Percentiles rank a stretch among this genome's conserved stretches.
These are phyloP conservation scores for Tetrapisispora taiwanensis DNA, from an alignment of 805 yeast genomes.

Conservation along the genomic window DNA sequence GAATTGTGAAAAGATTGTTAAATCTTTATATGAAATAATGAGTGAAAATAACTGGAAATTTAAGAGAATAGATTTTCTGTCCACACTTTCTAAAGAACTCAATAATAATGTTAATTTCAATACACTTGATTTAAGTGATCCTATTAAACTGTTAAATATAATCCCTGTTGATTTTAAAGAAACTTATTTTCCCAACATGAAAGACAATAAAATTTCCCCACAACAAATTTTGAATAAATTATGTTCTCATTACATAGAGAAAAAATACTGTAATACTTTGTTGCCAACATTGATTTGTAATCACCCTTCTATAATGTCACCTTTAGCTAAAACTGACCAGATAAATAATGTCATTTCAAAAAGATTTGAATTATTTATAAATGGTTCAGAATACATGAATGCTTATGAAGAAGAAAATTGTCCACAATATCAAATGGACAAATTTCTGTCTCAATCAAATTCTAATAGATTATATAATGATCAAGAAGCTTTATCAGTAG, in stretches of 20 bases:
- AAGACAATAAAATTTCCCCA: slow-evolving; percentile 30
- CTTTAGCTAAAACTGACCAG: slow-evolving; percentile 62
- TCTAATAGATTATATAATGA: slow-evolving; percentile 43
- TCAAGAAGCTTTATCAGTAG: slow-evolving; percentile 58
- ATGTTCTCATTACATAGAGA: slow-evolving; percentile 54
- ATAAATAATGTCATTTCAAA: slow-evolving; percentile 38
- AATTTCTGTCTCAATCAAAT: slow-evolving; percentile 50
- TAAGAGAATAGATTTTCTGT: slow-evolving; percentile 25
- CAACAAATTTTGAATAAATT: slow-evolving; percentile 56
- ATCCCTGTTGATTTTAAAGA: slow-evolving; percentile 7
- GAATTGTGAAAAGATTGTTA: background rate
- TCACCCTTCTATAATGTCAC: slow-evolving; percentile 80
- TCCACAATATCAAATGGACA: slow-evolving; percentile 58
- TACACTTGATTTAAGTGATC: slow-evolving; percentile 28
- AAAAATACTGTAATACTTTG: slow-evolving; percentile 35
- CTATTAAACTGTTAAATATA: slow-evolving; percentile 9
- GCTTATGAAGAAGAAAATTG: slow-evolving; percentile 96
- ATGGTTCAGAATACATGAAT: slow-evolving; percentile 73
- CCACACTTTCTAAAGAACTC: slow-evolving; percentile 20
- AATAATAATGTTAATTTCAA: slow-evolving; percentile 10
- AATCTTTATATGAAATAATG: slow-evolving; percentile 4
- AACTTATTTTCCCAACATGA: slow-evolving; percentile 2
- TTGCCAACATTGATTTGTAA: slow-evolving; percentile 66
- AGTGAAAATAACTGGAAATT: slow-evolving; percentile 18
- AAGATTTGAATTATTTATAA: slow-evolving; percentile 76